Base-by-base conservation (phyloP, 2,329 filamentous ascomycete species). In the Colletotrichum sp. region DNA sequence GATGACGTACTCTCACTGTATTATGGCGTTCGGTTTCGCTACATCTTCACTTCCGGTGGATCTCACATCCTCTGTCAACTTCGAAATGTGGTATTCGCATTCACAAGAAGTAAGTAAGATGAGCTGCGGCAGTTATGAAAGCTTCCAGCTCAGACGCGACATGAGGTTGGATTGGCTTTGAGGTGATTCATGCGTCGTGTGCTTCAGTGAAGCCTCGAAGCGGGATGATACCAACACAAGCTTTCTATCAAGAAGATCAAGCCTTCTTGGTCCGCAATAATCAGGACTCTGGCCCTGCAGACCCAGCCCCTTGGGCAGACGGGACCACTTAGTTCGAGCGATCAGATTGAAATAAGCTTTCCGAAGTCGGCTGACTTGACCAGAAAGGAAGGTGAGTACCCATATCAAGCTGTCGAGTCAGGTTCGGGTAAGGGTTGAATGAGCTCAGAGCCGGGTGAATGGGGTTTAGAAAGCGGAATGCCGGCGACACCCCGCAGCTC, bases 261-360 rank as follows among this genome's bases (percentile, higher is more conserved):
- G 63, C 63, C 48, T 22, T 59, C 34, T 48, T 27, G 69, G 3
- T 13, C 63, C 70, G 32, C 25, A 48, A 44, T 13, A 8, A n/a
- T 5, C 68, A 32, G 22, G 25, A 34, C 61, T 11, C 60, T 55
- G 28, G 8, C 9, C n/a, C 16, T 15, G 39, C 59, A 25, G 19
- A 36, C 30, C 60, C 30, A 52, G 27, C n/a, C 15, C 19, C 52
- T n/a, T 34, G 27, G 44, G 27, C 13, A 34, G 16, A 61, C 13
- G 34, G 27, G 32, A 15, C 60, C 25, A 15, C 30, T 25, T 27
- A 6, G 16, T 19, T 28, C 11, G 25, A 44, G 19, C 8, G 32
- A 39, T 39, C 32, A 16, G n/a, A 63, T 61, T 22, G 16, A 68
- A 72, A 61, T 34, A 72, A 72, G 71, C 64, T 72, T 72, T 61